phyloP scores from a whole-genome alignment of 306 rosid genomes.

The Phaseolus lunatus region DNA sequence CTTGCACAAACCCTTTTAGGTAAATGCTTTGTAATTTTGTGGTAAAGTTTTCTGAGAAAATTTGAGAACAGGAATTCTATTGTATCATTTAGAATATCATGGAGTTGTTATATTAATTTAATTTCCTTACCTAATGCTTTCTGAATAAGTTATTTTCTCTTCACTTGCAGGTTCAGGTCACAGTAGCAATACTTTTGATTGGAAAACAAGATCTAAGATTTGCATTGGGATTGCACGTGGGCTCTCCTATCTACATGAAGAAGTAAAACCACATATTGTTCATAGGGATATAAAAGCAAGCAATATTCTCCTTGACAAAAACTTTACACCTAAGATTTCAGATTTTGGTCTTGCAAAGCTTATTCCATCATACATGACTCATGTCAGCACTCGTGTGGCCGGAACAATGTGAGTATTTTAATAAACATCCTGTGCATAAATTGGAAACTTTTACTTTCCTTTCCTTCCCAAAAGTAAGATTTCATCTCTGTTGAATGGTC shows the following conservation, averaged over 20 bases:
- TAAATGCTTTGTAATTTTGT: conserved; percentile 46
- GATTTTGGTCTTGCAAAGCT: conserved; percentile 98
- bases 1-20: conserved; percentile 86
- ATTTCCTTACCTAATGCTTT: not conserved
- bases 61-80: not conserved
- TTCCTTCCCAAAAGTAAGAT: conserved; percentile 25
- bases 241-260: conserved; percentile 91
- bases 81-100: not conserved
- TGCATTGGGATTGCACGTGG: conserved; percentile 85
- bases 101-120: conserved; percentile 8
- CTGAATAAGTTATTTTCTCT: conserved; percentile 32
- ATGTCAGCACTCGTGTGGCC: conserved; percentile 95
- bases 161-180: conserved; percentile 67
- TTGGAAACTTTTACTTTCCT: conserved; percentile 18
- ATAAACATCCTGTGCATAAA: conserved; percentile 10
- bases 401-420: conserved; percentile 82
- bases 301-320: conserved; percentile 85
- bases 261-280: conserved; percentile 79
- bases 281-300: conserved; percentile 98
- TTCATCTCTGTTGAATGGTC: not conserved
- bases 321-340: conserved; percentile 79
- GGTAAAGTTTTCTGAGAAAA: conserved; percentile 6
- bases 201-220: conserved; percentile 72
- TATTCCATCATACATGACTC: conserved; percentile 81
- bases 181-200: conserved; percentile 62